Evolutionary conservation across 225 moss, liverwort and hornwort species (phyloP), one percentile per base, ranked within the genome.

Genomic region (Climacium dendroides): DNA sequence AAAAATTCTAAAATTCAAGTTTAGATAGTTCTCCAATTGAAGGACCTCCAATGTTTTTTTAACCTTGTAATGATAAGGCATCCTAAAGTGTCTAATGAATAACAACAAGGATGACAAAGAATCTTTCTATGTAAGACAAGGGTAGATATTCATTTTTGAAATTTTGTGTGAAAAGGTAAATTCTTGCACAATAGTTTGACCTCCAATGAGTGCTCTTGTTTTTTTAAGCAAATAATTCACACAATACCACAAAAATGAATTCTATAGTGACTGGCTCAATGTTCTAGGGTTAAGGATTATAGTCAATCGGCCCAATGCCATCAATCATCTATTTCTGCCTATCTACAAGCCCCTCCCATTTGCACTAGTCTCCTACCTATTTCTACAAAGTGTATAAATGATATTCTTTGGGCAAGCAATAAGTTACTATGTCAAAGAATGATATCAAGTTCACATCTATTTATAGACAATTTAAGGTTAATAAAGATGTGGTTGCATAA

Each of bases 181-280:
- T 3, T 24, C 24, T 39, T 69, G 13, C 1, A 39, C 8, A 24
- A 1, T 24, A 39, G 3, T 69, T 69, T 23, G 6, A 23, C 37
- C 7, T 37, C 12, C 4, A 67, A 37, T 23, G 23, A 67, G 1
- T 37, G 12, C 4, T 66, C 12, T 67, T 39, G 7, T 39, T n/a
- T 7, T n/a, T 13, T 66, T 22, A 24, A 24, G 3, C 14, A 69
- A 69, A 69, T 24, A 13, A 23, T 35, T 65, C 5, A 1, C 3
- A n/a, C 6, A 1, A 20, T 66, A 20, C 1, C 35, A 0, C 5
- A n/a, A n/a, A n/a, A 45, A 35, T 65, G 35, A 65, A 10, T 19
- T 65, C 19, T 3, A 65, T 0, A 0, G 0, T 35, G 11, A 65
- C 6, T 0, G 11, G 4, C 6, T 11, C 0, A 3, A 0, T 3